Percentiles rank a stretch among this genome's conserved stretches.
These are phyloP conservation scores for Aspergillus vadensis DNA, from an alignment of 2,329 filamentous ascomycete species.

Conservation along the genomic window DNA sequence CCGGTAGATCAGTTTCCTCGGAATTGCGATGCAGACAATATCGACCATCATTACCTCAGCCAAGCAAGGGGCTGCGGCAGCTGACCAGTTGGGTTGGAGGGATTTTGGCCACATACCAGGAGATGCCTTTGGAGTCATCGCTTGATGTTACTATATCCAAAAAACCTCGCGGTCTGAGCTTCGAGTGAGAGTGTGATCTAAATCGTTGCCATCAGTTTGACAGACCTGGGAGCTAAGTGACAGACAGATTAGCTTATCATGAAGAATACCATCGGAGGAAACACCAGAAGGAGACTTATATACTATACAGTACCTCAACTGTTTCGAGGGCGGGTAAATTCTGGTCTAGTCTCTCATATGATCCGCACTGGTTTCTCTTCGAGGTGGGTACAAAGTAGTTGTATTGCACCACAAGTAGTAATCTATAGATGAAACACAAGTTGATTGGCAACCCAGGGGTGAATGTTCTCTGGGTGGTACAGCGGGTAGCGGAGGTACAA, in stretches of 20 bases:
- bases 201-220: not conserved
- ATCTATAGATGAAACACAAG: not conserved
- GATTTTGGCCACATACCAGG: too few species aligned
- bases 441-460: conserved; percentile 12
- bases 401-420: not conserved
- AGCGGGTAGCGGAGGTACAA: conserved; percentile 24
- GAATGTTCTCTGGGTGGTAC: conserved; percentile 18
- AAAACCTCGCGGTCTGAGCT: too few species aligned
- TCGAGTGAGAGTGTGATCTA: too few species aligned
- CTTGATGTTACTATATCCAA: too few species aligned
- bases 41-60: too few species aligned
- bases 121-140: too few species aligned
- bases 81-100: too few species aligned
- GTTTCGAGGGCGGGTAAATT: not conserved
- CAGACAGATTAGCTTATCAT: not conserved
- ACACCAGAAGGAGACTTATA: too few species aligned
- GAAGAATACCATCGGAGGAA: not conserved
- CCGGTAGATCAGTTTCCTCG: too few species aligned
- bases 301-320: too few species aligned
- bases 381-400: not conserved
- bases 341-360: not conserved
- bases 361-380: not conserved
- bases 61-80: too few species aligned
- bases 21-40: too few species aligned
- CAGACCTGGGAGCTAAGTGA: not conserved